Evolutionary conservation across 2,329 filamentous ascomycete genomes (phyloP).

Genomic region (Fusarium foetens): DNA sequence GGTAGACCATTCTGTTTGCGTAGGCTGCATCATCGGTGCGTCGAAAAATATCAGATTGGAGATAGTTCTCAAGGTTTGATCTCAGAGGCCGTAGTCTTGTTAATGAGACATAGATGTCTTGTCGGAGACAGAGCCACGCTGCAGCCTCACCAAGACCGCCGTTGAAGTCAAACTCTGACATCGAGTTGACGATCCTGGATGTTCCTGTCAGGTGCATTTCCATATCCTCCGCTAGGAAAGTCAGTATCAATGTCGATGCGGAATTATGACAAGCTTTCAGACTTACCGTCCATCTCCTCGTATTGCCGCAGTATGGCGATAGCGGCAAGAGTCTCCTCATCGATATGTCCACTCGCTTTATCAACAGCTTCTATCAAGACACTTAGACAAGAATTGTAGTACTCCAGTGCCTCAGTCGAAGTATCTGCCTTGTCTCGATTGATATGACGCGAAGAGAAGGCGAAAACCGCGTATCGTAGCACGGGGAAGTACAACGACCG

Average conservation of each 20-base stretch:
- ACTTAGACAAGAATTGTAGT: neutral
- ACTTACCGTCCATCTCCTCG: conserved; percentile 1
- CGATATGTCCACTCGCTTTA: neutral
- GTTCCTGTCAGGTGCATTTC: conserved; percentile 4
- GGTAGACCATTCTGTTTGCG: neutral
- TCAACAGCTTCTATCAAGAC: neutral
- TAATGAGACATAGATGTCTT: neutral
- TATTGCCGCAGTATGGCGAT: conserved; percentile 5
- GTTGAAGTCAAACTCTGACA: conserved; percentile 2
- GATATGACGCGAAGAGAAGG: neutral
- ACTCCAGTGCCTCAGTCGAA: neutral
- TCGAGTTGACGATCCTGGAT: conserved; percentile 1
- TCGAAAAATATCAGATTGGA: neutral
- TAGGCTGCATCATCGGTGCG: neutral
- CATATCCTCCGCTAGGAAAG: neutral
- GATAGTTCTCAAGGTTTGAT: neutral
- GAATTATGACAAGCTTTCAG: rapidly evolving
- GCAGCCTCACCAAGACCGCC: neutral
- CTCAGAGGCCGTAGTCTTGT: neutral
- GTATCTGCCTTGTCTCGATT: neutral
- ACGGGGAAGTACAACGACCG: neutral
- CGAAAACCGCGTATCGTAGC: neutral
- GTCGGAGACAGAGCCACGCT: neutral
- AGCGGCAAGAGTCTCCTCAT: neutral
- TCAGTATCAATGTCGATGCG: neutral